These are phyloP conservation scores for Pichia cactophila DNA, from an alignment of 1,139 yeast genomes.

Conservation along the genomic window DNA sequence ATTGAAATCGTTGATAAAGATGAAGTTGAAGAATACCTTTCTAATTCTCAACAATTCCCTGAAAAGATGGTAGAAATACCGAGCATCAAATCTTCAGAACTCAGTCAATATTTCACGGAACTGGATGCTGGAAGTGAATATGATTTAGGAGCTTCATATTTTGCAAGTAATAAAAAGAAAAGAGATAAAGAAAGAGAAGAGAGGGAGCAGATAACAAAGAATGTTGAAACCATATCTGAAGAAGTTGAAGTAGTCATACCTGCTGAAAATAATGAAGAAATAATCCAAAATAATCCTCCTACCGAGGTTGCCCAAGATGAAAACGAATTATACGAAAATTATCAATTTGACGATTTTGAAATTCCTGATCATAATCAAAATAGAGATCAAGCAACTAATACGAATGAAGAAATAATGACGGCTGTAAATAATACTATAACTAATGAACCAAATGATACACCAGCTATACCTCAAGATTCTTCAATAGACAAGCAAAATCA, in stretches of 20 bases:
- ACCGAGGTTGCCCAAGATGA: not conserved
- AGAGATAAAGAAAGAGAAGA: conserved; percentile 8
- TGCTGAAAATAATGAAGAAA: not conserved
- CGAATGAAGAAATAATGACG: no score
- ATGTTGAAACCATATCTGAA: conserved; percentile 6
- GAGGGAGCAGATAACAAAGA: not conserved
- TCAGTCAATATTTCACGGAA: conserved; percentile 16
- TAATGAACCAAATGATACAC: not conserved
- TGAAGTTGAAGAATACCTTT: conserved; percentile 14
- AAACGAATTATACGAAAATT: conserved; percentile 9
- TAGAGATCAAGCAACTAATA: no score
- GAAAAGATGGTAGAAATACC: conserved; percentile 11
- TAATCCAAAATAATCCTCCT: not conserved
- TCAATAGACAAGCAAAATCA: not conserved
- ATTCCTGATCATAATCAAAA: conserved; percentile 1
- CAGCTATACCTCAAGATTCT: not conserved
- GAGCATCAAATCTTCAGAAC: conserved; percentile 14
- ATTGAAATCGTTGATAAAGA: conserved; percentile 14
- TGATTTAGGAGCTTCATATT: conserved; percentile 13
- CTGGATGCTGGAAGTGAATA: conserved; percentile 10
- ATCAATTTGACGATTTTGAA: conserved; percentile 7
- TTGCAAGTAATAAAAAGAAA: conserved; percentile 9
- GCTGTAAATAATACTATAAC: no score
- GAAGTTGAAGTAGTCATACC: not conserved
- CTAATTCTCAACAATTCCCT: conserved; percentile 2